Evolutionary conservation across 2,329 filamentous ascomycete species (phyloP).

Genomic region (Ophiostoma tasmaniense): DNA sequence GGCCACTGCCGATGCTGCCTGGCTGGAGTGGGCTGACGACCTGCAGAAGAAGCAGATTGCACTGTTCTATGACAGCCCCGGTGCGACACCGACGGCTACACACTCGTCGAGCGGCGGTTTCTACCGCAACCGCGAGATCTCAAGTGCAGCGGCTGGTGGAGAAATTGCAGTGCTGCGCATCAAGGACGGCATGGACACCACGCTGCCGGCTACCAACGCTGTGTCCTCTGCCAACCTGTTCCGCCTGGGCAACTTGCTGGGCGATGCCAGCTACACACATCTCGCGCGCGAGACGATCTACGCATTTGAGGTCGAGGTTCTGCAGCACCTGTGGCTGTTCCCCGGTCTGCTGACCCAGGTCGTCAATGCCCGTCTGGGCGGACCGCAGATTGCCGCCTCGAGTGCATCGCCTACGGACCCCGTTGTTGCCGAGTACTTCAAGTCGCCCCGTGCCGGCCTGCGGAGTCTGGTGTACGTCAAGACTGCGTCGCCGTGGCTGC

Average conservation of each 20-base stretch:
- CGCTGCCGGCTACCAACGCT: conserved; percentile 83
- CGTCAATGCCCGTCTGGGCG: conserved; percentile 65
- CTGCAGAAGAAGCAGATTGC: conserved; percentile 70
- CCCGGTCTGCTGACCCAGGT: conserved; percentile 69
- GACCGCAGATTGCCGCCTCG: conserved; percentile 31
- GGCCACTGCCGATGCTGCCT: conserved; percentile 62
- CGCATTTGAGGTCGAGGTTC: conserved; percentile 83
- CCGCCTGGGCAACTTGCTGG: conserved; percentile 55
- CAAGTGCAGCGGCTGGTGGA: conserved; percentile 25
- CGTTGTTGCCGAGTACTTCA: conserved; percentile 20
- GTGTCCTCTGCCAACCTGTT: conserved; percentile 82
- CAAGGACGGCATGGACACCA: conserved; percentile 92
- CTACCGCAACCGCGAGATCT: conserved; percentile 55
- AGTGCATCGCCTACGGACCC: conserved; percentile 15
- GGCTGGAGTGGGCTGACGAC: conserved; percentile 71
- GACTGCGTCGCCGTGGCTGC: conserved; percentile 18
- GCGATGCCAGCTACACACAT: conserved; percentile 40
- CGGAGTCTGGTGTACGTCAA: conserved; percentile 23
- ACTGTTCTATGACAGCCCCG: conserved; percentile 63
- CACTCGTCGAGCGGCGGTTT: conserved; percentile 51
- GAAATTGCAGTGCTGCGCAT: conserved; percentile 71
- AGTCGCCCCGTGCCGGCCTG: conserved; percentile 26
- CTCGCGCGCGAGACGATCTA: conserved; percentile 66
- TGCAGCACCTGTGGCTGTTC: conserved; percentile 91
- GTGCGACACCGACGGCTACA: conserved; percentile 25